These are phyloP conservation scores for Ilex paraguariensis DNA, from an alignment of 305 asterid species.

Conservation along the genomic window DNA sequence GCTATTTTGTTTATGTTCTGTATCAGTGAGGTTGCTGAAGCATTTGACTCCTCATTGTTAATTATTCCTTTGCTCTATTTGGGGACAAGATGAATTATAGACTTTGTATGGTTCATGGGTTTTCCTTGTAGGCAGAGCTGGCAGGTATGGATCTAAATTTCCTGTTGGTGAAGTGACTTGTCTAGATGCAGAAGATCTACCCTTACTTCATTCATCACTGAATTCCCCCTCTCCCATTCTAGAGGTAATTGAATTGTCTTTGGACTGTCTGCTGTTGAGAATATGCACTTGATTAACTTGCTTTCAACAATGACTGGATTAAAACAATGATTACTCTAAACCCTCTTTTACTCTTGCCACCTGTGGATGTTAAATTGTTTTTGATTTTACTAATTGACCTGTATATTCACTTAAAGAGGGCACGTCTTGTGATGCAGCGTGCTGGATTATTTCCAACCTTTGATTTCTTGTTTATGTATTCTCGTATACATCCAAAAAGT, in stretches of 20 bases:
- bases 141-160: slow-evolving; percentile 79
- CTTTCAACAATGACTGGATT: not conserved
- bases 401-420: slow-evolving; percentile 8
- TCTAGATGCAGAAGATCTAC: slow-evolving; percentile 54
- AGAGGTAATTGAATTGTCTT: slow-evolving; percentile 42
- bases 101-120: too few species aligned
- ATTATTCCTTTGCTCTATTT: too few species aligned
- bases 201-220: slow-evolving; percentile 74
- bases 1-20: too few species aligned
- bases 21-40: too few species aligned
- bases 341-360: not conserved
- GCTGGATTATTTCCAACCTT: slow-evolving; percentile 92
- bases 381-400: not conserved
- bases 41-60: too few species aligned
- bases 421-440: slow-evolving; percentile 46
- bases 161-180: slow-evolving; percentile 93
- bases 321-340: not conserved
- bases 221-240: slow-evolving; percentile 72
- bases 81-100: too few species aligned
- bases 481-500: slow-evolving; percentile 51
- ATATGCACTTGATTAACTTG: slow-evolving; percentile 14
- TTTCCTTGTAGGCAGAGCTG: slow-evolving; percentile 87
- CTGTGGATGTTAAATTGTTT: not conserved
- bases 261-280: not conserved
- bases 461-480: slow-evolving; percentile 75